phyloP scores from a whole-genome alignment of 1,139 yeast genomes.

The Casaregolazyma suthepensis region DNA sequence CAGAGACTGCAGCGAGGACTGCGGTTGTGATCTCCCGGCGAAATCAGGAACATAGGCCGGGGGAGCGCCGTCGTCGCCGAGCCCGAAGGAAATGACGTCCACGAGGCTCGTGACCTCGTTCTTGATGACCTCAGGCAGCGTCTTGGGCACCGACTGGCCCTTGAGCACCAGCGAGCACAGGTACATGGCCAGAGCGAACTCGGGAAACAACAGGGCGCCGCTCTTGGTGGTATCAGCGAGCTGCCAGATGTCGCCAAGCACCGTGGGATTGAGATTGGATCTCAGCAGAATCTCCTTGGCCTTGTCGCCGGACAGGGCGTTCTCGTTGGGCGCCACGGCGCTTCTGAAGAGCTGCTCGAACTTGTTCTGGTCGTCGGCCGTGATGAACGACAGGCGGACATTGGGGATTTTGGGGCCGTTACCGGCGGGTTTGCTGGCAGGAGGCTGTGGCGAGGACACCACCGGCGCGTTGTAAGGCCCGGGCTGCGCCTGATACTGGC shows the following conservation, averaged over 20 bases:
- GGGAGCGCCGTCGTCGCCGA: slow-evolving; percentile 51
- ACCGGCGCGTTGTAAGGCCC: background rate
- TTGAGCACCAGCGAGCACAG: slow-evolving; percentile 71
- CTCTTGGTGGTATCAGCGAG: slow-evolving; percentile 82
- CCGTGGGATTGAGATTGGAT: slow-evolving; percentile 69
- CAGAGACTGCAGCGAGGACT: slow-evolving; percentile 17
- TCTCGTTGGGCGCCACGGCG: slow-evolving; percentile 72
- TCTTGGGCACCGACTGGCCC: slow-evolving; percentile 71
- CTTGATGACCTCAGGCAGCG: slow-evolving; percentile 62
- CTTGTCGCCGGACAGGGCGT: slow-evolving; percentile 66
- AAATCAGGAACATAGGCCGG: slow-evolving; percentile 32
- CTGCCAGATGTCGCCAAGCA: slow-evolving; percentile 85
- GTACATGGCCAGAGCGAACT: slow-evolving; percentile 89
- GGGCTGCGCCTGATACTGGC: slow-evolving; percentile 13
- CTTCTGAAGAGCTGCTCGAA: slow-evolving; percentile 77
- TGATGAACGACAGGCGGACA: slow-evolving; percentile 74
- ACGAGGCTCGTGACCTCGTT: slow-evolving; percentile 85
- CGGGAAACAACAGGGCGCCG: slow-evolving; percentile 84
- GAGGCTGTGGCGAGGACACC: slow-evolving; percentile 1
- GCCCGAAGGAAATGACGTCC: slow-evolving; percentile 76
- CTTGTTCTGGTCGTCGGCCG: slow-evolving; percentile 77
- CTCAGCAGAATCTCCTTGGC: slow-evolving; percentile 77
- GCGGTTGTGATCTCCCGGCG: slow-evolving; percentile 10
- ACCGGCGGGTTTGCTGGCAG: slow-evolving; percentile 1
- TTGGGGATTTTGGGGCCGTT: slow-evolving; percentile 8